Evolutionary conservation across 2,329 filamentous ascomycete genomes (phyloP).

Genomic region (Daldinia sp.): DNA sequence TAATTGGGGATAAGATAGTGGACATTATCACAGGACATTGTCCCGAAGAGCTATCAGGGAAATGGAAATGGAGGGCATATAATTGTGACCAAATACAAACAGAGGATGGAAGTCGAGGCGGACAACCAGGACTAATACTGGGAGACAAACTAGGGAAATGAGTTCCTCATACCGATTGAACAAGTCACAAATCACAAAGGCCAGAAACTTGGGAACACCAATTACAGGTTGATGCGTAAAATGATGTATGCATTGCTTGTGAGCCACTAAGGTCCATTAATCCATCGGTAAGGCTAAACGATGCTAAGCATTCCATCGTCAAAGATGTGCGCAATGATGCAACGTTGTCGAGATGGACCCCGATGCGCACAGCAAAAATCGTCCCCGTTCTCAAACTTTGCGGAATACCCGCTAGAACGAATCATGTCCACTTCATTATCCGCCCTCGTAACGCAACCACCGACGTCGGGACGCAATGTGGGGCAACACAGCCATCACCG

Average conservation of each 20-base stretch:
- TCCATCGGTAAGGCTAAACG: conserved; percentile 9
- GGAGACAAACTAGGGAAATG: conserved; percentile 42
- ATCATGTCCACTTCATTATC: conserved; percentile 13
- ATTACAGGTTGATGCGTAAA: not conserved
- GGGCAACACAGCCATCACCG: conserved; percentile 4
- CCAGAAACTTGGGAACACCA: not conserved
- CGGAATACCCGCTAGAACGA: conserved; percentile 25
- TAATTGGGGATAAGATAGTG: conserved; percentile 68
- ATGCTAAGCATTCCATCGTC: not conserved
- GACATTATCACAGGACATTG: conserved; percentile 61
- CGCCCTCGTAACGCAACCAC: not conserved
- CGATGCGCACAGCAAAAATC: not conserved
- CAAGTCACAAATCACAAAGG: conserved; percentile 48
- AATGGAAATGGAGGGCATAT: conserved; percentile 71
- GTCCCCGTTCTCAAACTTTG: conserved; percentile 2
- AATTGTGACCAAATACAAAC: conserved; percentile 54
- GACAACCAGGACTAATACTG: conserved; percentile 56
- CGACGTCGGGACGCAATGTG: conserved; percentile 1
- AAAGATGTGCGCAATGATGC: not conserved
- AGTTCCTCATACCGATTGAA: not conserved
- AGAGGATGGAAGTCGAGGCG: conserved; percentile 63
- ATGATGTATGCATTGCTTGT: conserved; percentile 34
- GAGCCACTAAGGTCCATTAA: too few species aligned
- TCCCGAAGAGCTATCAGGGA: conserved; percentile 60
- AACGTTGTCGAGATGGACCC: conserved; percentile 8